A percentile compares a stretch with the other conserved stretches of the same genome.
Evolutionary conservation across 495 filamentous ascomycete genomes (phyloP).

Genomic region (Bryoglossum gracile): DNA sequence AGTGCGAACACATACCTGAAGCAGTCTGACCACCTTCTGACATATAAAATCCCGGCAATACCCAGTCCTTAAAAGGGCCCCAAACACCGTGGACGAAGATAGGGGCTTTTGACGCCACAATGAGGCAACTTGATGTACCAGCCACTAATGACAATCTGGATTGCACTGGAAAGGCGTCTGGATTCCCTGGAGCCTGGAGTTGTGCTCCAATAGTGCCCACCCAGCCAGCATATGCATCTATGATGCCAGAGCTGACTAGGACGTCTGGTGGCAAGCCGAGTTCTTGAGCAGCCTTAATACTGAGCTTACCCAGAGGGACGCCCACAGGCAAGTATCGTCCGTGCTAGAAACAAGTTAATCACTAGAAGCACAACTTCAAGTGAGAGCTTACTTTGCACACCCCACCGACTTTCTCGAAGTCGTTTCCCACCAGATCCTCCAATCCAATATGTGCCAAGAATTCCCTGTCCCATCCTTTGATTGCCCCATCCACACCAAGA

Average conservation of each 20-base stretch:
- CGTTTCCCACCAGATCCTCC: constrained; percentile 68
- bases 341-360: constrained; percentile 53
- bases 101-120: constrained; percentile 85
- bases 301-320: constrained; percentile 77
- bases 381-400: constrained; percentile 84
- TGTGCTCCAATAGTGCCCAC: constrained; percentile 97
- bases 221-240: constrained; percentile 98
- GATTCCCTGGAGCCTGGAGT: constrained; percentile 62
- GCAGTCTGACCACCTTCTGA: constrained; percentile 94
- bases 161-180: constrained; percentile 82
- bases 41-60: constrained; percentile 88
- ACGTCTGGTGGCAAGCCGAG: constrained; percentile 80
- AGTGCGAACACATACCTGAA: too few relatives aligned
- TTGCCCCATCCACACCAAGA: constrained; percentile 90
- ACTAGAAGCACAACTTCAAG: constrained; percentile 25
- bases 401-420: constrained; percentile 87
- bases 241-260: constrained; percentile 90
- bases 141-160: constrained; percentile 90
- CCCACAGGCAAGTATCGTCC: constrained; percentile 84
- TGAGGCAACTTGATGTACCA: constrained; percentile 92
- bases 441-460: constrained; percentile 82
- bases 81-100: constrained; percentile 93
- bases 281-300: constrained; percentile 72
- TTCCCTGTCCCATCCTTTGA: constrained; percentile 97
- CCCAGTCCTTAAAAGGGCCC: constrained; percentile 91